Conservation (phyloP, 2,329 filamentous ascomycete species). For the Stachybotrys echinatus region DNA sequence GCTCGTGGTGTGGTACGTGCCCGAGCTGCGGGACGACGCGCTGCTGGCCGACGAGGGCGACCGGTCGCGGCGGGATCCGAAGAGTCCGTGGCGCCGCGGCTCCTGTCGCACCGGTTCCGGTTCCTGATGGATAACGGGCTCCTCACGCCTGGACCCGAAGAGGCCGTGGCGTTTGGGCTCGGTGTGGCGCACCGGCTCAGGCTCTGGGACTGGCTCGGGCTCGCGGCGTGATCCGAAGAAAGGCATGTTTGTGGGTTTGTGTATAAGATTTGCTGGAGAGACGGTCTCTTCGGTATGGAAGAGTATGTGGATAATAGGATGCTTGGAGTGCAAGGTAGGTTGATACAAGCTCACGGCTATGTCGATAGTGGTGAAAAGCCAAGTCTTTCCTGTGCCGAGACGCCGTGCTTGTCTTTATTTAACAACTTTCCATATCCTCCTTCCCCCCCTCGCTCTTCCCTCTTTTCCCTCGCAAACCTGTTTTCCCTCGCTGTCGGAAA, state of each 20-base stretch:
- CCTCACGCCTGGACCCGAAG: background rate
- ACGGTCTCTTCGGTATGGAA: background rate
- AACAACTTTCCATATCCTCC: background rate
- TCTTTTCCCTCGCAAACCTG: background rate
- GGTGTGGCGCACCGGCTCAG: conserved; percentile 24
- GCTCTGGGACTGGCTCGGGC: conserved; percentile 11
- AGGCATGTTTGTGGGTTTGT: conserved; percentile 18
- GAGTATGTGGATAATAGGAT: too few species aligned
- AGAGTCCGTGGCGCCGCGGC: conserved; percentile 26
- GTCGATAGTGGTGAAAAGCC: background rate
- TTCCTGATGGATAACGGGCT: conserved; percentile 6
- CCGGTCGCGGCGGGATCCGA: conserved; percentile 23
- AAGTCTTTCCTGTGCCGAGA: background rate
- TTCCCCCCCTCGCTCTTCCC: background rate
- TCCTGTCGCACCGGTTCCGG: conserved; percentile 18
- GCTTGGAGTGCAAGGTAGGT: background rate
- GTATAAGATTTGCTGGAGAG: background rate
- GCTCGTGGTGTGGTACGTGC: conserved; percentile 8
- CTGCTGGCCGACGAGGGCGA: conserved; percentile 19
- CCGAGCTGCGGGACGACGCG: conserved; percentile 12
- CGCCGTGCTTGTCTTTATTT: background rate
- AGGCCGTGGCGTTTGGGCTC: conserved; percentile 9
- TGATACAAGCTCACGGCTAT: background rate
- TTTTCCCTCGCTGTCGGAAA: background rate
- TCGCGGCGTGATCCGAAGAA: conserved; percentile 23